Conservation (phyloP, 495 filamentous ascomycete species). For the Niebla homalea region DNA sequence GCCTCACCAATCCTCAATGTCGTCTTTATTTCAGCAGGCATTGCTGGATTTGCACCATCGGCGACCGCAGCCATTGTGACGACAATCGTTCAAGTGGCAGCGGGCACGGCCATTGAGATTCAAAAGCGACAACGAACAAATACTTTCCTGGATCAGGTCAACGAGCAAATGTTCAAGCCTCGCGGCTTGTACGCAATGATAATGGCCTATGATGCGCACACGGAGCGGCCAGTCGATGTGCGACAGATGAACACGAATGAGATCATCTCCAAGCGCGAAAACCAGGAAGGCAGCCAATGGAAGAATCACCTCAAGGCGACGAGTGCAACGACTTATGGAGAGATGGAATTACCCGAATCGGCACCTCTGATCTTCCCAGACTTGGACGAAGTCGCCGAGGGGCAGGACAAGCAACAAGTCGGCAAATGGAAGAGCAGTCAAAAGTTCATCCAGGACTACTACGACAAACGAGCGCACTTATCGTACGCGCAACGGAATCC, state of each 20-base stretch:
- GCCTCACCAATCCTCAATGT: conserved; percentile 16
- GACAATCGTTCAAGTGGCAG: conserved; percentile 14
- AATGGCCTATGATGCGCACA: conserved; percentile 18
- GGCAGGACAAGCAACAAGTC: conserved; percentile 15
- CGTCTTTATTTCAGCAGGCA: conserved; percentile 13
- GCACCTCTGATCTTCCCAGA: conserved; percentile 43
- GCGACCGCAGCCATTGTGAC: conserved; percentile 10
- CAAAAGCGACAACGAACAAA: conserved; percentile 16
- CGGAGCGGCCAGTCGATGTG: conserved; percentile 2
- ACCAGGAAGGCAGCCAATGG: background rate
- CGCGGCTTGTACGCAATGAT: conserved; percentile 19
- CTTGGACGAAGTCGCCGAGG: conserved; percentile 29
- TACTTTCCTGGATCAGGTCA: conserved; percentile 17
- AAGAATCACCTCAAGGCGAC: conserved; percentile 27
- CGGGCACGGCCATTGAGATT: conserved; percentile 12
- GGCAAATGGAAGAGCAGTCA: conserved; percentile 26
- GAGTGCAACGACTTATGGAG: conserved; percentile 33
- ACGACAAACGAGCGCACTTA: conserved; percentile 37
- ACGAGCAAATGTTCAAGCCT: conserved; percentile 17
- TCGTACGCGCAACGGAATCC: conserved; percentile 20
- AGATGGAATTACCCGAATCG: conserved; percentile 34
- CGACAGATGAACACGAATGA: background rate
- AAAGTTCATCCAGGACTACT: conserved; percentile 38
- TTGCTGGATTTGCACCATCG: conserved; percentile 11
- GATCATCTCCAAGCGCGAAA: conserved; percentile 3